A percentile compares a stretch with the other conserved stretches of the same genome.
Evolutionary conservation across 106 monocot species (phyloP).

Genomic region (Amphibolis antarctica): DNA sequence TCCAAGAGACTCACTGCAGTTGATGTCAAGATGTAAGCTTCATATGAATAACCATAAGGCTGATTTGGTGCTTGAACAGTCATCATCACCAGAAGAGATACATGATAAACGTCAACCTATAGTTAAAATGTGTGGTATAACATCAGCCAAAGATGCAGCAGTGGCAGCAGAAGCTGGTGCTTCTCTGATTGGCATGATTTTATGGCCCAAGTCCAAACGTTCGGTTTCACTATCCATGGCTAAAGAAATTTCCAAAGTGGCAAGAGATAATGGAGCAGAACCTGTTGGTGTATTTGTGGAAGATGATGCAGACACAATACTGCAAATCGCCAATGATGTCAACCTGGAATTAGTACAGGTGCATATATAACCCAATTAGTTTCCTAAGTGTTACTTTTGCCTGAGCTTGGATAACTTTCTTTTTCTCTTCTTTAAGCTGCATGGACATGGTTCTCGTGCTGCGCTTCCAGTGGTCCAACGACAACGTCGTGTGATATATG

Average conservation of each 20-base stretch:
- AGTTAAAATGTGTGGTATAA: constrained; percentile 92
- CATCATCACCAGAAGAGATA: constrained; percentile 9
- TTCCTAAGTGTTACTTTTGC: neutral
- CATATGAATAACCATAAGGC: constrained; percentile 11
- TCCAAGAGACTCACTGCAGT: neutral
- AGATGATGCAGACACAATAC: constrained; percentile 55
- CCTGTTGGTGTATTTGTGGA: constrained; percentile 94
- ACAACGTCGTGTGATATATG: constrained; percentile 50
- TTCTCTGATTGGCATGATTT: constrained; percentile 75
- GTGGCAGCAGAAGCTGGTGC: constrained; percentile 60
- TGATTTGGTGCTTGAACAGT: constrained; percentile 6
- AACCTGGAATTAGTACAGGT: constrained; percentile 63
- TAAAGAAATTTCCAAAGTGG: constrained; percentile 76
- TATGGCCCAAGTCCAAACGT: constrained; percentile 87
- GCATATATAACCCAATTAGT: neutral
- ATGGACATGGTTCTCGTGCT: constrained; percentile 69
- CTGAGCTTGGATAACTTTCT: neutral
- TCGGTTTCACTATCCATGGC: constrained; percentile 49
- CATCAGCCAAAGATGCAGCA: constrained; percentile 77
- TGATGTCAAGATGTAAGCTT: constrained; percentile 4
- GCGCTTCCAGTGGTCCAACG: constrained; percentile 25
- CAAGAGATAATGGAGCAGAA: constrained; percentile 49
- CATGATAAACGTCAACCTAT: constrained; percentile 21
- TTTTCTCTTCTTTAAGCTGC: constrained; percentile 48
- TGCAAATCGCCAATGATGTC: constrained; percentile 32